A percentile compares a stretch with the other conserved stretches of the same genome.
Conservation (phyloP, 441 rosid species). For the Populus hybrid region DNA sequence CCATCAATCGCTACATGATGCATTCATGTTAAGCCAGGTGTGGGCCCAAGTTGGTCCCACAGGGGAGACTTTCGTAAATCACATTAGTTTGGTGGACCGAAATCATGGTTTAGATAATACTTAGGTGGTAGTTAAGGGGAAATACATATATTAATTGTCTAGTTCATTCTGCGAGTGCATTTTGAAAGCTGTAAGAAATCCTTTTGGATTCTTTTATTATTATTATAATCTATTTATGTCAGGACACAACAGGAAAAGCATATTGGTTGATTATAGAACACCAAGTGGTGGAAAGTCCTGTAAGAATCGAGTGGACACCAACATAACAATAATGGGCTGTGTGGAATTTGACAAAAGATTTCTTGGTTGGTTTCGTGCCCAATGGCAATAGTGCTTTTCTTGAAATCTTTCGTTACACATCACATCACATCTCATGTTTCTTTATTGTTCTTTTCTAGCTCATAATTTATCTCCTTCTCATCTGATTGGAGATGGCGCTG, state of each 20-base stretch:
- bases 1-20: not conserved
- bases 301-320: conserved; percentile 8
- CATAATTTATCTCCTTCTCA: not conserved
- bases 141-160: not conserved
- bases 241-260: not conserved
- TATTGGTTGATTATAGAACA: not conserved
- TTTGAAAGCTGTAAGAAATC: not conserved
- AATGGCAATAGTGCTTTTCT: not conserved
- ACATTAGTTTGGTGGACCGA: not conserved
- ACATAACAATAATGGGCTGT: not conserved
- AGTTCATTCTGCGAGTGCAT: not conserved
- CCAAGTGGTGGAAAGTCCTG: not conserved
- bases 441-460: not conserved
- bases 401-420: not conserved
- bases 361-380: not conserved
- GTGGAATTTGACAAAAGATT: not conserved
- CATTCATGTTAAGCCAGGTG: not conserved
- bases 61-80: not conserved
- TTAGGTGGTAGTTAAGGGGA: no score
- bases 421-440: not conserved
- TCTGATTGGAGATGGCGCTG: not conserved
- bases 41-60: not conserved
- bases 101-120: not conserved
- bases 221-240: not conserved
- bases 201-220: not conserved